A percentile compares a stretch with the other conserved stretches of the same genome.
Conservation (phyloP, 768 basidiomycete species). For the Tricholoma flavovirens region DNA sequence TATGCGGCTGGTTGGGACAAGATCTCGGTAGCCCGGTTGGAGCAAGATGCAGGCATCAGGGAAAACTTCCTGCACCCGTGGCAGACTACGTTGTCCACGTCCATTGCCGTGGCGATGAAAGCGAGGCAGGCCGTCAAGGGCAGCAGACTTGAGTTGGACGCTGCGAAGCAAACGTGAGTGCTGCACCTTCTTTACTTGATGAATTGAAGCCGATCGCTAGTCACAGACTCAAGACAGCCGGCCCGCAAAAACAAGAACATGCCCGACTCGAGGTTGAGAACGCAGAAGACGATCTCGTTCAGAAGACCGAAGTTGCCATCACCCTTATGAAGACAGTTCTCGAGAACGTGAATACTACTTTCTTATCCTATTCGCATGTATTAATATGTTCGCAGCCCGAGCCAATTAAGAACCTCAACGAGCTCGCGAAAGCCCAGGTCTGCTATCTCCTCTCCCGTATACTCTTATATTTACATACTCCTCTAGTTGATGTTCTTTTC, state of each 20-base stretch:
- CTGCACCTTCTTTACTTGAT: neutral
- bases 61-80: slow-evolving; percentile 71
- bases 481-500: slow-evolving; percentile 64
- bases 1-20: slow-evolving; percentile 85
- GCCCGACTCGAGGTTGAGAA: slow-evolving; percentile 90
- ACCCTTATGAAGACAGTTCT: slow-evolving; percentile 97
- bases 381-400: slow-evolving; percentile 60
- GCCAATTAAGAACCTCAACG: slow-evolving; percentile 89
- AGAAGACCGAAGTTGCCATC: slow-evolving; percentile 96
- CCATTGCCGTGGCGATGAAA: slow-evolving; percentile 87
- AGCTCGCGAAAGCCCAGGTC: slow-evolving; percentile 86
- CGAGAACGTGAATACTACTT: slow-evolving; percentile 71
- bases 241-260: slow-evolving; percentile 79
- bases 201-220: neutral
- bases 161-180: slow-evolving; percentile 80
- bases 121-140: slow-evolving; percentile 77
- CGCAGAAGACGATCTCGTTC: slow-evolving; percentile 92
- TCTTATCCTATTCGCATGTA: neutral
- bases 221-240: slow-evolving; percentile 70
- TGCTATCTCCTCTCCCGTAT: neutral
- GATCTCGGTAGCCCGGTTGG: slow-evolving; percentile 66
- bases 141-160: slow-evolving; percentile 83
- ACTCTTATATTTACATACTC: neutral
- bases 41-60: slow-evolving; percentile 73
- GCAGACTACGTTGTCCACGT: slow-evolving; percentile 81